Conservation (phyloP, 352 stramenopile species). For the Phytopythium litorale region DNA sequence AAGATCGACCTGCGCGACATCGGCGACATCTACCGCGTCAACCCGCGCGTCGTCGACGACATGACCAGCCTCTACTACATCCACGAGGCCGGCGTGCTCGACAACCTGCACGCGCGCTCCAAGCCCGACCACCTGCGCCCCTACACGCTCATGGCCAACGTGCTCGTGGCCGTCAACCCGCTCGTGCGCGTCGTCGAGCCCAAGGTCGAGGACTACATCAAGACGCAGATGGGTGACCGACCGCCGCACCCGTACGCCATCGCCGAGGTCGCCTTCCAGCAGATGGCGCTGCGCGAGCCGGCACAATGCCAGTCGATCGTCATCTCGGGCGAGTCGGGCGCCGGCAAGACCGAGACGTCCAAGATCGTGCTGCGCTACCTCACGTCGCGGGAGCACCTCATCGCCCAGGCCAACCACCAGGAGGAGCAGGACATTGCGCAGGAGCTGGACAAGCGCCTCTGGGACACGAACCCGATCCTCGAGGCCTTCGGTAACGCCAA, state of each 20-base stretch:
- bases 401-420: slow-evolving; percentile 31
- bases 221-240: slow-evolving; percentile 85
- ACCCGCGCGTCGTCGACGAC: slow-evolving; percentile 83
- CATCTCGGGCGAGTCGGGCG: slow-evolving; percentile 83
- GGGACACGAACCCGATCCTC: slow-evolving; percentile 88
- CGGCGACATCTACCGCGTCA: slow-evolving; percentile 83
- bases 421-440: slow-evolving; percentile 58
- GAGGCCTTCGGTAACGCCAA: slow-evolving; percentile 88
- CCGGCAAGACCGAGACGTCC: slow-evolving; percentile 86
- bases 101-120: slow-evolving; percentile 74
- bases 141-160: slow-evolving; percentile 89
- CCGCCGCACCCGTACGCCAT: slow-evolving; percentile 81
- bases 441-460: slow-evolving; percentile 83
- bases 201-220: slow-evolving; percentile 86
- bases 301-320: slow-evolving; percentile 87
- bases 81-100: slow-evolving; percentile 82
- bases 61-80: slow-evolving; percentile 89
- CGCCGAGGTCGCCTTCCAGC: slow-evolving; percentile 86
- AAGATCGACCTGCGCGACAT: slow-evolving; percentile 77
- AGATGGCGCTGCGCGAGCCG: slow-evolving; percentile 79
- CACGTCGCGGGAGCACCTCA: slow-evolving; percentile 72
- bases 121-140: slow-evolving; percentile 71
- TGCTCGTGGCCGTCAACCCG: slow-evolving; percentile 85
- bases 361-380: slow-evolving; percentile 90
- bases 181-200: slow-evolving; percentile 78